A percentile compares a stretch with the other conserved stretches of the same genome.
phyloP scores from a whole-genome alignment of 1,284 basidiomycete genomes.

The Xerocomus amazonicus region DNA sequence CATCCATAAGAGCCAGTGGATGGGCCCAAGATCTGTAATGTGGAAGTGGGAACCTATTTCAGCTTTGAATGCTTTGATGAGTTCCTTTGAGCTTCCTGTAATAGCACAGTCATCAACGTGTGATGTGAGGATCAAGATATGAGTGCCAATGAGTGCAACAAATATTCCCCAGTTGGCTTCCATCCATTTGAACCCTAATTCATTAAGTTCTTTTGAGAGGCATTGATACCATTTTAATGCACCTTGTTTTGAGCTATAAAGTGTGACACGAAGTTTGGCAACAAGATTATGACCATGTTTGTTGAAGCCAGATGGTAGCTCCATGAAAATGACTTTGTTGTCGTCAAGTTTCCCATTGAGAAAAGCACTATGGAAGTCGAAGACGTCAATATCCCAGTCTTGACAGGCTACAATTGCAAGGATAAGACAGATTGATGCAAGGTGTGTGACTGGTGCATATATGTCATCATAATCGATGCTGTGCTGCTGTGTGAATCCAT shows the following conservation, averaged over 20 bases:
- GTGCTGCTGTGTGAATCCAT: background rate
- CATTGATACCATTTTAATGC: background rate
- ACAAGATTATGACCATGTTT: background rate
- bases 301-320: background rate
- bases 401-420: background rate
- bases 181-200: background rate
- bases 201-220: background rate
- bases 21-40: background rate
- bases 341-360: constrained; percentile 1
- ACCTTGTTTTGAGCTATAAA: background rate
- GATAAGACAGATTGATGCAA: background rate
- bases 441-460: background rate
- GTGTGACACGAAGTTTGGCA: background rate
- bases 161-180: constrained; percentile 3
- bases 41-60: background rate
- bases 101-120: constrained; percentile 11
- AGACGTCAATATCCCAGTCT: constrained; percentile 1
- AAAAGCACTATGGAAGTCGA: constrained; percentile 3
- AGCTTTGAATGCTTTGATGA: background rate
- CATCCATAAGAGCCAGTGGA: background rate
- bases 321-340: constrained; percentile 2
- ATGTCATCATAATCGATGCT: background rate
- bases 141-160: background rate
- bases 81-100: background rate
- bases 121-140: constrained; percentile 3